Percentiles rank a stretch among this genome's conserved stretches.
Conservation (phyloP, 371 early-diverging fungal species). For the Haplosporangium sp. region DNA sequence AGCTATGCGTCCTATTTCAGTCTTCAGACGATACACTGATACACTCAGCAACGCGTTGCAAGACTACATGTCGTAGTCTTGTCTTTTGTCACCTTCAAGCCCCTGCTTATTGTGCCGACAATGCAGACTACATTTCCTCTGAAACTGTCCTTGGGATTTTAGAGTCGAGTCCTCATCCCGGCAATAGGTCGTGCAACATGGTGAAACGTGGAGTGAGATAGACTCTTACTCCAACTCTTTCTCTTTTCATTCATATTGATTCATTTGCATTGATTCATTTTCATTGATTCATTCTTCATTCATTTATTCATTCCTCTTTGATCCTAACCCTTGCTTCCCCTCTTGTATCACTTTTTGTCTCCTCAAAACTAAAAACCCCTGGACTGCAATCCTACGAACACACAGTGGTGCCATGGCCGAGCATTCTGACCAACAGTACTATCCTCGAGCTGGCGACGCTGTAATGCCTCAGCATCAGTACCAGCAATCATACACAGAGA, state of each 20-base stretch:
- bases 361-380: neutral
- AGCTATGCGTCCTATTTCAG: too few relatives aligned
- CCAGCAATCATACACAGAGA: neutral
- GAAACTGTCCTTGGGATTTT: too few relatives aligned
- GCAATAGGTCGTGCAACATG: too few relatives aligned
- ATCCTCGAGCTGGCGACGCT: too few relatives aligned
- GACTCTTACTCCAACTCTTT: slow-evolving; percentile 3
- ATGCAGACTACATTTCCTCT: too few relatives aligned
- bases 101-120: too few relatives aligned
- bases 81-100: too few relatives aligned
- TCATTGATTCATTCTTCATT: neutral
- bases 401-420: neutral
- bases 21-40: too few relatives aligned
- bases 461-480: neutral
- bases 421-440: too few relatives aligned
- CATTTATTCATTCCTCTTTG: neutral
- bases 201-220: neutral
- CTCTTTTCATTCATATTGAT: neutral
- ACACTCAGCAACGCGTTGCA: too few relatives aligned
- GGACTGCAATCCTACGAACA: neutral
- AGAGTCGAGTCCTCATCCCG: too few relatives aligned
- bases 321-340: neutral
- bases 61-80: too few relatives aligned
- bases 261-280: neutral
- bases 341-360: neutral